Evolutionary conservation across 352 stramenopile species (phyloP).

Genomic region (Phytophthora syringae): DNA sequence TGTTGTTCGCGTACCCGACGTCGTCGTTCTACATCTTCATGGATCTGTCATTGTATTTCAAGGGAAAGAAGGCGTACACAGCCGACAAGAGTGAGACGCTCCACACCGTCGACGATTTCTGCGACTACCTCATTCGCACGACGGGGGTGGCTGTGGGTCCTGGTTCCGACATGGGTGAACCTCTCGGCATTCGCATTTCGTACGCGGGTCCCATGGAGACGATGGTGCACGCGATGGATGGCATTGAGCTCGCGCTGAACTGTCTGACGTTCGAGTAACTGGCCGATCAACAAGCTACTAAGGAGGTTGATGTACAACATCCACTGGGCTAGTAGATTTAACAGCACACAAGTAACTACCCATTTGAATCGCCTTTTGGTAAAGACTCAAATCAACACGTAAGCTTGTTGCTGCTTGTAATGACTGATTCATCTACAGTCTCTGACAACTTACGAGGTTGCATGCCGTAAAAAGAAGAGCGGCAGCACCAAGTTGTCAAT

Average conservation of each 20-base stretch:
- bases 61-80: constrained; percentile 52
- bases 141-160: constrained; percentile 94
- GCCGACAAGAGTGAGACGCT: constrained; percentile 38
- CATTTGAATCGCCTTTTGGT: neutral
- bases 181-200: constrained; percentile 92
- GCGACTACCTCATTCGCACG: constrained; percentile 92
- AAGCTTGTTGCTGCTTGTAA: neutral
- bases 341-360: neutral
- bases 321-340: neutral
- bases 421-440: constrained; percentile 3
- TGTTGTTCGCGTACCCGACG: constrained; percentile 85
- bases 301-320: neutral
- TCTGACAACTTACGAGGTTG: constrained; percentile 60
- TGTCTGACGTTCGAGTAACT: constrained; percentile 3
- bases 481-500: constrained; percentile 89
- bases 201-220: constrained; percentile 95
- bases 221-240: constrained; percentile 69
- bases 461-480: constrained; percentile 63
- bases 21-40: constrained; percentile 97
- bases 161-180: constrained; percentile 96
- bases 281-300: neutral
- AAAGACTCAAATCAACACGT: neutral
- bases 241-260: constrained; percentile 55
- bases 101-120: constrained; percentile 74
- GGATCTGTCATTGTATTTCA: constrained; percentile 84